Evolutionary conservation across 306 rosid genomes (phyloP), one percentile per base, ranked within the genome.

Genomic region (Prunus fruticosa): DNA sequence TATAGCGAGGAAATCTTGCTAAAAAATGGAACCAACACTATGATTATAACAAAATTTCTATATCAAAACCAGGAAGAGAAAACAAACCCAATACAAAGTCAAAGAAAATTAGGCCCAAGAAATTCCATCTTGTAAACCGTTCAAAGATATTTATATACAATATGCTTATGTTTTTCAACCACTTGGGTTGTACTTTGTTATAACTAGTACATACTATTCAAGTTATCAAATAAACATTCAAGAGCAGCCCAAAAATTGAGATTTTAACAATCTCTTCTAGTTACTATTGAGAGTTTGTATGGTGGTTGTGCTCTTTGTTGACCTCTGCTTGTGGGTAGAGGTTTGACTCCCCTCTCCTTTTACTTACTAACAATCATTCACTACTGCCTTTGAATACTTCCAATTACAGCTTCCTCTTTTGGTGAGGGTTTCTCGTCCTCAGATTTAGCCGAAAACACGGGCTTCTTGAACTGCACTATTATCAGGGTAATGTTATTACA

Each of bases 401-500:
- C 89, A 63, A 45, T 63, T 16, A 20, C 57, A 16, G 80, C 82
- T 78, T 68, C 80, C 77, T 54, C 63, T 11, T 73, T 46, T 14
- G 87, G 69, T 16, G 90, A 81, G 78, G 90, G 73, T 81, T 81
- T 86, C 70, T 86, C 88, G 41, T 73, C 84, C 11, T 56, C 69
- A 8, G 79, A 80, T 52, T 79, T 72, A 82, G 79, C 22, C 50
- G 87, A 73, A 53, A 10, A 89, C 45, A 75, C 45, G 53, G 85
- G 89, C 75, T 86, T 92, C 85, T 92, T 95, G 76, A 95, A 89
- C 80, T 90, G 97, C 61, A 95, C 96, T 88, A 95, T 64, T 75
- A 95, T 90, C 96, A 95, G 90, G 65, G 98, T 95, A 97, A 95
- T 95, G 89, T 95, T 95, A 58, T 95, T 97, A 50, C 98, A 92